These are phyloP conservation scores for Prunus salicina DNA, from an alignment of 306 rosid species.

Conservation along the genomic window DNA sequence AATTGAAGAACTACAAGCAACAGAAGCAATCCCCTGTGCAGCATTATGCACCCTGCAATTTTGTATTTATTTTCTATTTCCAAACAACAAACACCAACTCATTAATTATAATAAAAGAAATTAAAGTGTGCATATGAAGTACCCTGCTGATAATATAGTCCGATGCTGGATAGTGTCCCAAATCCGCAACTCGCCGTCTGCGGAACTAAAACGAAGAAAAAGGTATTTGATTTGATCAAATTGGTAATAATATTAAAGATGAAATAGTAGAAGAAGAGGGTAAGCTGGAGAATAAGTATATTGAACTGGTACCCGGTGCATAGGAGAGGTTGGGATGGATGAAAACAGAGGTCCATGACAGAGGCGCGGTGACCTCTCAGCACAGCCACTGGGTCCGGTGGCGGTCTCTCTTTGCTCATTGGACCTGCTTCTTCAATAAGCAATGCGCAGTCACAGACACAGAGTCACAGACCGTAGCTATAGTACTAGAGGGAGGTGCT, in stretches of 20 bases:
- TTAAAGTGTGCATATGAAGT: background rate
- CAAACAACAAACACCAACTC: background rate
- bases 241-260: background rate
- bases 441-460: background rate
- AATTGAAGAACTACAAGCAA: conserved; percentile 55
- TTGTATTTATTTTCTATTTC: background rate
- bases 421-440: conserved; percentile 16
- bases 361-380: conserved; percentile 90
- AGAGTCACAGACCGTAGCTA: background rate
- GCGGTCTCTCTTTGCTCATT: conserved; percentile 56
- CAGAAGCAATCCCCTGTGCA: conserved; percentile 68
- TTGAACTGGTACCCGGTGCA: conserved; percentile 56
- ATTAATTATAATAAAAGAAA: background rate
- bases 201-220: conserved; percentile 37
- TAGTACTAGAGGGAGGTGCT: too few species aligned
- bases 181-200: conserved; percentile 83
- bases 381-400: conserved; percentile 89
- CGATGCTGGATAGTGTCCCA: conserved; percentile 82
- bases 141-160: conserved; percentile 80
- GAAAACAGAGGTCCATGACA: conserved; percentile 70
- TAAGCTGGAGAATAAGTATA: background rate
- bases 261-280: too few species aligned
- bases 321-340: conserved; percentile 52
- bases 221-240: background rate
- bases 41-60: conserved; percentile 77